Base-by-base conservation (phyloP, 2,329 filamentous ascomycete genomes). In the Aspergillus intermedius region DNA sequence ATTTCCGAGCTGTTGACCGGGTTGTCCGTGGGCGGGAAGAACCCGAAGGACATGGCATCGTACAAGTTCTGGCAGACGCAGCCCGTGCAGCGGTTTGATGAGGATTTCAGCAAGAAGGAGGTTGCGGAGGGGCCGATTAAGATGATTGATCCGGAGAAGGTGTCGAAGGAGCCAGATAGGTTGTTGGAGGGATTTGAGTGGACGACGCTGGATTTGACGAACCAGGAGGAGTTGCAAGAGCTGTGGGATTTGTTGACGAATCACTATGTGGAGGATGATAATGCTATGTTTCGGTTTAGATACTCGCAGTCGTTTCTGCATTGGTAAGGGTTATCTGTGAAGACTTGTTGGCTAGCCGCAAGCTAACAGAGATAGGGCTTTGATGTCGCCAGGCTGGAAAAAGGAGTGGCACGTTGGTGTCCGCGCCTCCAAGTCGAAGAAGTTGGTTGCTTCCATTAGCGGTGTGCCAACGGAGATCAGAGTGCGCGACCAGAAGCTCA, bases 21-120 rank as follows among this genome's bases (percentile, higher is more conserved):
- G 34, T 64, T 78, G 52, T 86, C 90, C 13, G 77, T 88, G 6
- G 83, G 81, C 53, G 87, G 87, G 48, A 94, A 93, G 77, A 95
- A 95, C 63, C 84, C 83, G 60, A 96, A 95, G 75, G 91, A 96
- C 65, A 95, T 96, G 89, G 90, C 86, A 5, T 88, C 85, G 50
- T 96, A 97, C 78, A 96, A 95, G 72, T 98, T 98, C 75, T 98
- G 93, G 93, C 84, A 89, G 69, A 98, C 93, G 42, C 93, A 98
- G 70, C 93, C 93, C 1, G 93, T 98, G 50, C 87, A 88, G 45
- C 85, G 84, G 63, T 95, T 97, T 63, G 71, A 75, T 45, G 74
- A 77, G 75, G 25, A 30, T 30, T 30, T 30, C 17, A 21, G 37
- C 17, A 12, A 15, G 37, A 84, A 66, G 69, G 73, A 79, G 45